A percentile compares a stretch with the other conserved stretches of the same genome.
These are phyloP conservation scores for Penicillium sclerotiorum DNA, from an alignment of 2,329 filamentous ascomycete genomes.

Conservation along the genomic window DNA sequence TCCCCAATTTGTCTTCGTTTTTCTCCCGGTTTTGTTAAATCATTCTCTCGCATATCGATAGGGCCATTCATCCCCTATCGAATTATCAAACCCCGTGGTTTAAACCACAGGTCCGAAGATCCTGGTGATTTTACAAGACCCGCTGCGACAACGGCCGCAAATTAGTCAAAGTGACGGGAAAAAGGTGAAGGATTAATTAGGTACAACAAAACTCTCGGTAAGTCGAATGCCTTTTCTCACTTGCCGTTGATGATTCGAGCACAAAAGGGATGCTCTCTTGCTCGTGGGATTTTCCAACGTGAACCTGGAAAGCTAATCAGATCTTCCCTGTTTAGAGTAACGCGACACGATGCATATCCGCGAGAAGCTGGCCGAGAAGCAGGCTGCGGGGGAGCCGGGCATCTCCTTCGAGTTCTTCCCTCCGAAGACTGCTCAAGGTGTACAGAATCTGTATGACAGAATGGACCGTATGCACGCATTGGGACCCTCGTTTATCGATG, in stretches of 20 bases:
- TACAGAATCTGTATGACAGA: slow-evolving; percentile 98
- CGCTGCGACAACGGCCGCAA: slow-evolving; percentile 14
- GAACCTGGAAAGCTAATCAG: slow-evolving; percentile 10
- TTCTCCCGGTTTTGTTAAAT: slow-evolving; percentile 4
- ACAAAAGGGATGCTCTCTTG: too few species aligned
- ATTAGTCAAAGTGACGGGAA: not conserved
- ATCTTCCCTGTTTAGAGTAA: slow-evolving; percentile 13
- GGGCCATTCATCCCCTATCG: not conserved
- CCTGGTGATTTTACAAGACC: slow-evolving; percentile 20
- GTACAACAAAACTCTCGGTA: too few species aligned
- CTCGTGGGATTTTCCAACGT: too few species aligned
- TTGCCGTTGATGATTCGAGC: too few species aligned
- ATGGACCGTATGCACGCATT: slow-evolving; percentile 99
- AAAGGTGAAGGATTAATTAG: not conserved
- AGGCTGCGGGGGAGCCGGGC: slow-evolving; percentile 76
- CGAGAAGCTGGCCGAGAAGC: slow-evolving; percentile 82
- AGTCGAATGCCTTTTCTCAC: too few species aligned
- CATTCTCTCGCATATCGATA: not conserved
- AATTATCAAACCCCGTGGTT: slow-evolving; percentile 6
- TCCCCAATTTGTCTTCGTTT: slow-evolving; percentile 9
- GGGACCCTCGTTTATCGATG: slow-evolving; percentile 93
- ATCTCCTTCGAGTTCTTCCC: slow-evolving; percentile 99
- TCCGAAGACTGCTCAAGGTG: slow-evolving; percentile 84
- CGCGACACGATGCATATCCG: slow-evolving; percentile 83
- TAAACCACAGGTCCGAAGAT: slow-evolving; percentile 17